phyloP scores from a whole-genome alignment of 495 filamentous ascomycete genomes.

The Chlorociboria aeruginascens region DNA sequence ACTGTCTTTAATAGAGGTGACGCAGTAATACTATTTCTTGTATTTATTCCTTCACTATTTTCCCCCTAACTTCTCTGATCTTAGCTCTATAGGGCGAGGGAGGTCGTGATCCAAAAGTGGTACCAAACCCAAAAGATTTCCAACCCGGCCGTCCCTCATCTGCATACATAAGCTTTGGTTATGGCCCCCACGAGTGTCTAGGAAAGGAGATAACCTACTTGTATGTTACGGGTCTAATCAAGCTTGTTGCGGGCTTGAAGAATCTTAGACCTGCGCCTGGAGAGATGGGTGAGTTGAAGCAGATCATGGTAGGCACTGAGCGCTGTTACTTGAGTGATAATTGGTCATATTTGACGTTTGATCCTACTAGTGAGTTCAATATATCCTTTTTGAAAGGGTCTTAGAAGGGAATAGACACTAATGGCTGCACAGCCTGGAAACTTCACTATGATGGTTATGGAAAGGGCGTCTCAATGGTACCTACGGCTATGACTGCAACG shows the following conservation, averaged over 20 bases:
- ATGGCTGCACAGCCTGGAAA: no score
- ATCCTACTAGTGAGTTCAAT: no score
- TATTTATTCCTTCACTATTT: constrained; percentile 17
- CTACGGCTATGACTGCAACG: no score
- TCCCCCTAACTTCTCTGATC: no score
- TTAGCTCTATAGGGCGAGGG: constrained; percentile 17
- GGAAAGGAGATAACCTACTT: constrained; percentile 47
- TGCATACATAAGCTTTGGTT: constrained; percentile 54
- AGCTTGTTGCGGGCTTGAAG: constrained; percentile 21
- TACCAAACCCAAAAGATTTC: constrained; percentile 54
- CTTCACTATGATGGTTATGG: no score
- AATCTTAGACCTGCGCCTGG: constrained; percentile 31
- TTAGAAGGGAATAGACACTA: no score
- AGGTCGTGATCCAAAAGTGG: constrained; percentile 45
- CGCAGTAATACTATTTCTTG: constrained; percentile 38
- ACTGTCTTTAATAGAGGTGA: constrained; percentile 32
- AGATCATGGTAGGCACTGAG: constrained; percentile 42
- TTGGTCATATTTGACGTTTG: no score
- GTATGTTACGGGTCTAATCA: constrained; percentile 51
- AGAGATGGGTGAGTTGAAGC: constrained; percentile 54
- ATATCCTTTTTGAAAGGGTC: no score
- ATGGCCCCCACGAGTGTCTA: constrained; percentile 48
- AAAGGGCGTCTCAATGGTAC: no score
- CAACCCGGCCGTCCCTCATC: constrained; percentile 54
- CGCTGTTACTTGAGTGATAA: no score